Evolutionary conservation across 371 early-diverging fungal species (phyloP), one percentile per base, ranked within the genome.

Genomic region (Rhizopus delemar): DNA sequence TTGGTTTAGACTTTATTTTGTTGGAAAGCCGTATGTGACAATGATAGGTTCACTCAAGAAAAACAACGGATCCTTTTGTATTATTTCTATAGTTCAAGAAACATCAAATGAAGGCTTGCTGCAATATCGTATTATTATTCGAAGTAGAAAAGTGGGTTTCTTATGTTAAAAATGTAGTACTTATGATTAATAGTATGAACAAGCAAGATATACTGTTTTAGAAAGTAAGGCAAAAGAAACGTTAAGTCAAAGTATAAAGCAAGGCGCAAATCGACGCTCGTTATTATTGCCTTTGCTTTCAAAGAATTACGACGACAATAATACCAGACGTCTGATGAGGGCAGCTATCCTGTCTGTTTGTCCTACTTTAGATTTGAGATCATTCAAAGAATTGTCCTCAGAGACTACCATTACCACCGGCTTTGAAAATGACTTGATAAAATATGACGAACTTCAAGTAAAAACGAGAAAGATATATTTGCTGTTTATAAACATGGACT

Each of bases 391-490:
- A 56, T 34, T 79, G 15, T 69, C 74, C 11, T 77, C 77, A n/a
- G 76, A 79, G 53, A 65, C 68, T 8, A 76, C 77, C 0, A 74
- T 72, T 53, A 56, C 71, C 46, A 50, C 72, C 28, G 84, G 81
- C 4, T 67, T 91, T 16, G 90, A 83, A 60, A 81, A 80, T 53
- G 83, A 80, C 5, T 41, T 85, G n/a, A 57, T 81, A 8, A 71
- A 71, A 33, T 83, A 80, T 65, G 86, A 85, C 52, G 86, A 83
- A 64, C 71, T 80, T 36, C 13, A 8, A 11, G 43, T 43, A 43
- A 80, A 76, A 62, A 73, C 71, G 69, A 59, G 63, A 52, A 41
- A 11, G 11, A 9, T 38, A 12, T 5, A 4, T 52, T n/a, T 3
- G 31, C 33, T 15, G 15, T 28, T 34, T 11, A 38, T 22, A 38